Percentiles rank a stretch among this genome's conserved stretches.
Conservation (phyloP, 805 yeast species). For the Yarrowia sp. region DNA sequence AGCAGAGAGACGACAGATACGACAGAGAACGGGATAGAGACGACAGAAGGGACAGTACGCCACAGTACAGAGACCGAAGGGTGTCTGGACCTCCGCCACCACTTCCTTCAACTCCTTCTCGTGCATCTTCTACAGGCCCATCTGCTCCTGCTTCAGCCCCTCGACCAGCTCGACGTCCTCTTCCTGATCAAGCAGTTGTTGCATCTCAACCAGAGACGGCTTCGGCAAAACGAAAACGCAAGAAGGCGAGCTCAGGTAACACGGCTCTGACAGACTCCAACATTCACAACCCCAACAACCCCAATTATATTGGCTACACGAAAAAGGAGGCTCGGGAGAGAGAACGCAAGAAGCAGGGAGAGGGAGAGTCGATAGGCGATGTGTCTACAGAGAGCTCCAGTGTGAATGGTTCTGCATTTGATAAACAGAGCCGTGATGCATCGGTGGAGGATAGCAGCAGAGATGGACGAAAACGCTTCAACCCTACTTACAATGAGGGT, state of each 20-base stretch:
- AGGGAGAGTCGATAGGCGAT: background rate
- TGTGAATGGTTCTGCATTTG: background rate
- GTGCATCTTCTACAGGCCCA: background rate
- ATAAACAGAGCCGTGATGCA: background rate
- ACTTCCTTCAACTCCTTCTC: background rate
- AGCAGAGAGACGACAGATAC: background rate
- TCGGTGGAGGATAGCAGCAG: background rate
- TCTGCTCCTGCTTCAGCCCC: background rate
- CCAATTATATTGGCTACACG: constrained; percentile 15
- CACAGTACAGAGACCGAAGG: background rate
- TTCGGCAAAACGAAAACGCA: background rate
- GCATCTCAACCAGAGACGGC: background rate
- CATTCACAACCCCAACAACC: constrained; percentile 24
- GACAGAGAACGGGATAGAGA: background rate
- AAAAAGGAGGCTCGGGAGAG: constrained; percentile 18
- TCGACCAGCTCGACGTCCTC: background rate
- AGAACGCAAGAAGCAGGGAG: background rate
- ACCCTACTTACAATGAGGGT: background rate
- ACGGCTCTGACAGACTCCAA: constrained; percentile 9
- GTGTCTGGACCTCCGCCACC: background rate
- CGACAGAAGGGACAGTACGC: background rate
- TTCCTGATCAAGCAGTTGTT: background rate
- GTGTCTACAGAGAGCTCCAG: background rate
- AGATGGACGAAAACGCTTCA: constrained; percentile 3
- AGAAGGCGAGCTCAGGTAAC: background rate